Percentiles rank a stretch among this genome's conserved stretches.
Conservation (phyloP, 345 rosid genomes). For the Aegle marmelos region DNA sequence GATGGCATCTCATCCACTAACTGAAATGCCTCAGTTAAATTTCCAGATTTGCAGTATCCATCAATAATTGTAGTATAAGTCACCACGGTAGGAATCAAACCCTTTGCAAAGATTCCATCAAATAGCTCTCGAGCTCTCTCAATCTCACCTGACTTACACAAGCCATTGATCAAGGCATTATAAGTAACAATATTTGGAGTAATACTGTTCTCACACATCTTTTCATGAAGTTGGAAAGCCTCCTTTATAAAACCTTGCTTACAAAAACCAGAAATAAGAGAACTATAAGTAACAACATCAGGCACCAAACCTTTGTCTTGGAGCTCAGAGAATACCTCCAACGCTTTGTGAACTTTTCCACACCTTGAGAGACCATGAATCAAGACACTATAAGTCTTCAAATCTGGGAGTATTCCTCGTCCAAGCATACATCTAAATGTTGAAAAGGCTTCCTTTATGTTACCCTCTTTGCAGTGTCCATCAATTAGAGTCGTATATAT, state of each 20-base stretch:
- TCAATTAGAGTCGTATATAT: constrained; percentile 51
- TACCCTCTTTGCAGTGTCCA: constrained; percentile 66
- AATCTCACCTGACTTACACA: constrained; percentile 54
- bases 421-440: constrained; percentile 51
- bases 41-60: constrained; percentile 71
- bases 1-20: constrained; percentile 59
- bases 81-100: constrained; percentile 45
- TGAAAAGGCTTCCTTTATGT: constrained; percentile 47
- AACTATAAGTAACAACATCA: constrained; percentile 59
- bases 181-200: constrained; percentile 59
- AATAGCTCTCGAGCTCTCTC: constrained; percentile 55
- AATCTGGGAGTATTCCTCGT: constrained; percentile 47
- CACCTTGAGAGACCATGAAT: constrained; percentile 64
- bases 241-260: constrained; percentile 44
- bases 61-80: constrained; percentile 70
- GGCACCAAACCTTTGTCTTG: constrained; percentile 48
- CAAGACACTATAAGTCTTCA: constrained; percentile 48
- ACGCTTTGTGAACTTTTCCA: constrained; percentile 59
- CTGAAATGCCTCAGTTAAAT: constrained; percentile 51
- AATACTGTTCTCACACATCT: constrained; percentile 54
- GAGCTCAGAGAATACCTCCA: constrained; percentile 57
- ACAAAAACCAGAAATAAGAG: constrained; percentile 62
- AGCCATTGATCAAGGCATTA: constrained; percentile 63
- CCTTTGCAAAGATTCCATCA: constrained; percentile 55
- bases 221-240: constrained; percentile 46